phyloP scores from a whole-genome alignment of 108 stramenopile species.

The Nitzschia putrida region DNA sequence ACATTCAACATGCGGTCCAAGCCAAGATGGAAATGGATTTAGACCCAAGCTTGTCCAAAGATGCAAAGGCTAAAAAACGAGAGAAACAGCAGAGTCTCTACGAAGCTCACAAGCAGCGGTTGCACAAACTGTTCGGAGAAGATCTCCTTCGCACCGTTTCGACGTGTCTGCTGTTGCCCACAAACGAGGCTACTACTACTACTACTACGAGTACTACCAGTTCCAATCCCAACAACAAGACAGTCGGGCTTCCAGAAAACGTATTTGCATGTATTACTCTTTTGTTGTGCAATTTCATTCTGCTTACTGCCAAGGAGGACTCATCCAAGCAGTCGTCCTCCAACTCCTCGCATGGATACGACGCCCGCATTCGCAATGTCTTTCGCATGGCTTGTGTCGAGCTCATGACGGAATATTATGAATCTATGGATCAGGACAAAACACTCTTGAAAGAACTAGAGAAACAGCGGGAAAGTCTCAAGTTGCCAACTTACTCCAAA shows the following conservation, averaged over 20 bases:
- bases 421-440: slow-evolving; percentile 29
- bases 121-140: not conserved
- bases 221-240: not conserved
- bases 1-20: slow-evolving; percentile 6
- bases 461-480: not conserved
- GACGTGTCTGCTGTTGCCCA: not conserved
- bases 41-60: slow-evolving; percentile 11
- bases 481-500: not conserved
- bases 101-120: not conserved
- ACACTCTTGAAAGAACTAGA: slow-evolving; percentile 1
- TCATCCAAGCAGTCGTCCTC: not conserved
- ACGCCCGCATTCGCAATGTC: slow-evolving; percentile 58
- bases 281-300: slow-evolving; percentile 17
- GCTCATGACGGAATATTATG: slow-evolving; percentile 28
- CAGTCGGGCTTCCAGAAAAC: not conserved
- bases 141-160: not conserved
- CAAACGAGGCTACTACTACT: no score
- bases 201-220: not conserved
- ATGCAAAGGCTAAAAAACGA: slow-evolving; percentile 12
- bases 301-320: not conserved
- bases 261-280: slow-evolving; percentile 1
- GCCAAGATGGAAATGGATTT: slow-evolving; percentile 2
- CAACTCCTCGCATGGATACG: slow-evolving; percentile 23
- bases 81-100: not conserved
- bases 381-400: slow-evolving; percentile 53